Evolutionary conservation across 345 rosid genomes (phyloP), one percentile per base, ranked within the genome.

Genomic region (Eutrema japonicum): DNA sequence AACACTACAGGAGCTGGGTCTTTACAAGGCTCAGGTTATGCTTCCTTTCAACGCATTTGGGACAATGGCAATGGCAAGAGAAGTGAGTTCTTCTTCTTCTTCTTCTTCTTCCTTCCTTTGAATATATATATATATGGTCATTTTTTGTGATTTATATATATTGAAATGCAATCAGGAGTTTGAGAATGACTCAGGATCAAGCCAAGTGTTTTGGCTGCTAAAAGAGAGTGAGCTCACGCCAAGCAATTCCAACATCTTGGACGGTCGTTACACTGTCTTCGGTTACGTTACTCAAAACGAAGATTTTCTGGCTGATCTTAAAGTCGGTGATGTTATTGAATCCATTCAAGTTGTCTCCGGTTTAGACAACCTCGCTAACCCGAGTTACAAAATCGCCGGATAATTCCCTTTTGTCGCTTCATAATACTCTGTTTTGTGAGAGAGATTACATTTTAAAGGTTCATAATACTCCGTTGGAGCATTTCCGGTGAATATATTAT

Each of bases 11-110:
- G 99, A 95, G 63, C 86, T 95, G 53, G 98, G 99, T 63, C 87
- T 95, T 1, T 92, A 95, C 88, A 95, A 92, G 87, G 96, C 99
- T 76, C 99, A 95, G 74, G 93, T 97, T 3, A 85, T 68, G 88
- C 92, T 95, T 77, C 99, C 99, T 63, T 95, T 95, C 81, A 95
- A 92, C 74, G 99, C 99, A 43, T 95, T 95, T 66, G 99, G 99
- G 77, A 92, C 99, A 18, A 92, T 95, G 99, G 96, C 98, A 36
- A 95, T 95, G 99, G 99, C 99, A 49, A 87, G 99, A 83, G 99
- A 92, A 52, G 99, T 95, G 77, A 83, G 96, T 72, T 18, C 68
- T 46, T 55, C 26, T 54, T 50, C 32, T 53, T 16, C 12, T 14
- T 45, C 14, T 4, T 72, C 6, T 18, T 18, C 43, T 45, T 14